Conservation (phyloP, 2,329 filamentous ascomycete species). For the Chlorencoelia australis region DNA sequence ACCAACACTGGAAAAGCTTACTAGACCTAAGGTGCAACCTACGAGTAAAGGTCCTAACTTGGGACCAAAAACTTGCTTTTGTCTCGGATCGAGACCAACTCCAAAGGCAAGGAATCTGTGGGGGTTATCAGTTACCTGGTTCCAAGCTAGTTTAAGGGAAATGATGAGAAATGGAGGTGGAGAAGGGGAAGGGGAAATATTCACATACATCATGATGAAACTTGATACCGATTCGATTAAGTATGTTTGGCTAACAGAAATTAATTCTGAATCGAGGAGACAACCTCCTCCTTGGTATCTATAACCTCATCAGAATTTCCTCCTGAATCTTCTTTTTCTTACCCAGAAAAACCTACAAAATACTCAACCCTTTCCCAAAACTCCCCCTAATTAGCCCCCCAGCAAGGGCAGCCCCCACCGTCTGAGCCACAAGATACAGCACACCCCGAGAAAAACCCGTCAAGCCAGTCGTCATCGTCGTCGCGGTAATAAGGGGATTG, state of each 20-base stretch:
- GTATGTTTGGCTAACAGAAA: conserved; percentile 33
- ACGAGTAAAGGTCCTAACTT: conserved; percentile 40
- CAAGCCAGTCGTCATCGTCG: conserved; percentile 40
- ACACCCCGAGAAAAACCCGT: conserved; percentile 39
- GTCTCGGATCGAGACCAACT: conserved; percentile 42
- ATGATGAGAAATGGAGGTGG: neutral
- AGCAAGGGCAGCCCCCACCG: conserved; percentile 33
- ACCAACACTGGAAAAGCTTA: conserved; percentile 30
- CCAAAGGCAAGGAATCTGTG: conserved; percentile 39
- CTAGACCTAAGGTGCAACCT: conserved; percentile 30
- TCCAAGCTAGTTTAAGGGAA: too few species aligned
- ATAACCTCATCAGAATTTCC: neutral
- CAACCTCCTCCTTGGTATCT: conserved; percentile 27
- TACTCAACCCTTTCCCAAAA: conserved; percentile 25
- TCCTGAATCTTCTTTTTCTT: neutral
- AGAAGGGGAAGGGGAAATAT: conserved; percentile 1
- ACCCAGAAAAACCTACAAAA: conserved; percentile 16
- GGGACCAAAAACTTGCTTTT: conserved; percentile 38
- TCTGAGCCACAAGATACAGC: conserved; percentile 40
- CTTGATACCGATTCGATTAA: conserved; percentile 38
- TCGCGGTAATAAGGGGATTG: conserved; percentile 44
- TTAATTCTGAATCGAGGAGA: conserved; percentile 19
- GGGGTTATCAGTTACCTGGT: too few species aligned
- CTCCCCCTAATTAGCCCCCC: conserved; percentile 31
- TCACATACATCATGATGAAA: conserved; percentile 33